Evolutionary conservation across 2,329 filamentous ascomycete genomes (phyloP).

Genomic region (Davidsoniella neocaledoniae): DNA sequence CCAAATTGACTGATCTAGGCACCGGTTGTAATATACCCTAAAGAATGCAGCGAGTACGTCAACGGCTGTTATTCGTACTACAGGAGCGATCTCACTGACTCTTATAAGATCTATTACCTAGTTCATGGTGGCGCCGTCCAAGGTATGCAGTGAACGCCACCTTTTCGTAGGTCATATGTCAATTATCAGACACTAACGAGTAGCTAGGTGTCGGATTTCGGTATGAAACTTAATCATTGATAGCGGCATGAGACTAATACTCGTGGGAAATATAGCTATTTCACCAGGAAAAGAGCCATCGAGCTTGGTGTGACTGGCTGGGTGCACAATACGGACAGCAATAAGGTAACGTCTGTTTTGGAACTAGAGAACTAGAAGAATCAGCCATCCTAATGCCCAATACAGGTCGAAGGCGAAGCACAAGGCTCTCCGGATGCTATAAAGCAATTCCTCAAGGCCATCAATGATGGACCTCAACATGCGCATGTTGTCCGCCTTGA

Average conservation of each 20-base stretch:
- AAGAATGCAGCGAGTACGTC: too few relatives aligned
- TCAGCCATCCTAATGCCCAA: not conserved
- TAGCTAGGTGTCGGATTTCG: conserved; percentile 37
- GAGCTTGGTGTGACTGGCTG: conserved; percentile 39
- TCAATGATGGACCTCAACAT: conserved; percentile 56
- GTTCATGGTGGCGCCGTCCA: conserved; percentile 51
- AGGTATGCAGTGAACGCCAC: conserved; percentile 29
- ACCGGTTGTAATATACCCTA: too few relatives aligned
- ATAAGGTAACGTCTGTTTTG: conserved; percentile 27
- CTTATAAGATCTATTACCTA: conserved; percentile 38
- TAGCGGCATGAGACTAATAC: not conserved
- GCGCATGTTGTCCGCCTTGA: conserved; percentile 62
- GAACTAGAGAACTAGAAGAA: not conserved
- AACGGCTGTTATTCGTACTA: too few relatives aligned
- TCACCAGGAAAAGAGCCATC: conserved; percentile 34
- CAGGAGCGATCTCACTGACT: not conserved
- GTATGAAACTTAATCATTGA: conserved; percentile 18
- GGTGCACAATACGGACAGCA: conserved; percentile 41
- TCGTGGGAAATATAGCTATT: conserved; percentile 25
- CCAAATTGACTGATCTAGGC: too few relatives aligned
- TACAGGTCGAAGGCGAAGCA: conserved; percentile 74
- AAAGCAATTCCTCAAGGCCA: conserved; percentile 52
- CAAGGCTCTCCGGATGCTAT: conserved; percentile 55
- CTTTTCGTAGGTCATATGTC: not conserved
- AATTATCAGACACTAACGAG: not conserved